Percentiles rank a stretch among this genome's conserved stretches.
phyloP scores from a whole-genome alignment of 805 yeast species.

The Candida arabinofermentans region DNA sequence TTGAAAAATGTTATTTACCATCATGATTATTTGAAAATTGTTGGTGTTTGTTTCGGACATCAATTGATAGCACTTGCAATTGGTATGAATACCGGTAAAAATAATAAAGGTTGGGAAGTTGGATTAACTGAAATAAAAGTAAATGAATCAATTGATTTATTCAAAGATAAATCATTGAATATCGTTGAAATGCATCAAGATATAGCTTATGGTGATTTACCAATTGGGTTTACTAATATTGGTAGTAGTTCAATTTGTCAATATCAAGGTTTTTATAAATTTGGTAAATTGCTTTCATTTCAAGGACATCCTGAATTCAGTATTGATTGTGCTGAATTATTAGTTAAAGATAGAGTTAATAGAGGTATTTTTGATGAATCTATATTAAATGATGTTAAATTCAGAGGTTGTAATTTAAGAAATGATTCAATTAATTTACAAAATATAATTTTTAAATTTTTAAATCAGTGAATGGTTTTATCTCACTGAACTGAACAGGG shows the following conservation, averaged over 20 bases:
- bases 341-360: conserved; percentile 4
- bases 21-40: conserved; percentile 39
- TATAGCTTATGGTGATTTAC: conserved; percentile 31
- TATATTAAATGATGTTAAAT: conserved; percentile 3
- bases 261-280: conserved; percentile 64
- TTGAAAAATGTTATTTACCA: conserved; percentile 17
- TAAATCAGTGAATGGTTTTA: conserved; percentile 4
- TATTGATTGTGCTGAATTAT: conserved; percentile 25
- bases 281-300: conserved; percentile 53
- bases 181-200: conserved; percentile 61
- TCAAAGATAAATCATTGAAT: conserved; percentile 22
- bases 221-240: conserved; percentile 37
- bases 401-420: conserved; percentile 1
- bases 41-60: conserved; percentile 87
- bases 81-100: conserved; percentile 56
- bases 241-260: conserved; percentile 50
- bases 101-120: conserved; percentile 68
- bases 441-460: conserved; percentile 6
- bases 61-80: conserved; percentile 68
- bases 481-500: too few species aligned
- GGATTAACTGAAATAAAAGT: conserved; percentile 52
- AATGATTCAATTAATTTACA: conserved; percentile 9
- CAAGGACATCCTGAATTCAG: conserved; percentile 92
- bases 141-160: conserved; percentile 32
- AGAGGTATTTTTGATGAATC: conserved; percentile 9